Percentiles rank a stretch among this genome's conserved stretches.
Conservation (phyloP, 257 asterid genomes). For the Verbascum thapsus region DNA sequence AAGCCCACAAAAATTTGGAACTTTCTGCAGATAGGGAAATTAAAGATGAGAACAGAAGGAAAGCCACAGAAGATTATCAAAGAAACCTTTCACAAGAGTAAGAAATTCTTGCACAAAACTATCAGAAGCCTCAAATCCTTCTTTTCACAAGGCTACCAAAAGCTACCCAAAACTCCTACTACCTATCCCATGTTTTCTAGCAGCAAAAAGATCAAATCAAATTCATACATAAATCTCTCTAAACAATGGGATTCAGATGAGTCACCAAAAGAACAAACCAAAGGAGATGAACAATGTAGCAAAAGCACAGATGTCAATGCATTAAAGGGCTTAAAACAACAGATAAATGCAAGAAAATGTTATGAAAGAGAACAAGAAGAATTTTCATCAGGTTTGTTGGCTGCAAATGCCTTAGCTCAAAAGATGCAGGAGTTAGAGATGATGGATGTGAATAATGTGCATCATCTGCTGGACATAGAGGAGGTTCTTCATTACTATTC, state of each 20-base stretch:
- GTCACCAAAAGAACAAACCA: slow-evolving; percentile 29
- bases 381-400: slow-evolving; percentile 20
- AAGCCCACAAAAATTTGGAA: slow-evolving; percentile 32
- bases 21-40: slow-evolving; percentile 24
- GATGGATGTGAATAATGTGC: slow-evolving; percentile 64
- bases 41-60: slow-evolving; percentile 37
- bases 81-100: slow-evolving; percentile 55
- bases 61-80: slow-evolving; percentile 54
- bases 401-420: slow-evolving; percentile 43
- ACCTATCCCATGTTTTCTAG: slow-evolving; percentile 37
- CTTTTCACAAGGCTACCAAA: slow-evolving; percentile 42
- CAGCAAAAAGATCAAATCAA: too few species aligned
- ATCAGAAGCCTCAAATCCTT: slow-evolving; percentile 48
- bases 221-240: slow-evolving; percentile 41
- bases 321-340: slow-evolving; percentile 34
- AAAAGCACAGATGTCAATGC: slow-evolving; percentile 36
- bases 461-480: slow-evolving; percentile 74
- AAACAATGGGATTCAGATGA: slow-evolving; percentile 38
- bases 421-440: slow-evolving; percentile 72
- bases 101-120: slow-evolving; percentile 44
- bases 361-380: slow-evolving; percentile 27
- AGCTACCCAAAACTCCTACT: slow-evolving; percentile 42
- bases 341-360: slow-evolving; percentile 31
- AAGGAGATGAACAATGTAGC: slow-evolving; percentile 36
- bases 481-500: slow-evolving; percentile 80